A percentile compares a stretch with the other conserved stretches of the same genome.
Conservation (phyloP, 31 red algal species). For the Asparagopsis taxiformis region DNA sequence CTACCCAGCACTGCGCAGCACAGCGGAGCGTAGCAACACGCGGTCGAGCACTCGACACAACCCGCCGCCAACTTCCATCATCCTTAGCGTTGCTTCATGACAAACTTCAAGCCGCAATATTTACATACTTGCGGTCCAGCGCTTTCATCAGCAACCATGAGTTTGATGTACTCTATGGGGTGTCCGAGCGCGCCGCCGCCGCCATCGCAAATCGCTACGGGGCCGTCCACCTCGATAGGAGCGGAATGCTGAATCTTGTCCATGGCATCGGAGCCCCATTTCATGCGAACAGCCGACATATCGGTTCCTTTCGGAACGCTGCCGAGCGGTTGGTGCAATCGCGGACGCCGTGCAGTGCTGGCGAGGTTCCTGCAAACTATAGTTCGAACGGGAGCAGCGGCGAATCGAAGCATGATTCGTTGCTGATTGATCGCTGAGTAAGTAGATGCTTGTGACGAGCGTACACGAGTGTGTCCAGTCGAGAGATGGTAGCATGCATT, state of each 20-base stretch:
- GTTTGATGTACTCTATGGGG: constrained; percentile 92
- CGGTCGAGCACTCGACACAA: too few relatives aligned
- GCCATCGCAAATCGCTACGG: constrained; percentile 79
- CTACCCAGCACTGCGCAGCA: too few relatives aligned
- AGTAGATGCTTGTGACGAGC: too few relatives aligned
- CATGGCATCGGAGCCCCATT: constrained; percentile 92
- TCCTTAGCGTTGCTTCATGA: constrained; percentile 29
- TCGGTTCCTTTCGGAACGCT: constrained; percentile 63
- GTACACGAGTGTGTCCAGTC: too few relatives aligned
- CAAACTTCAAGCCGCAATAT: constrained; percentile 87
- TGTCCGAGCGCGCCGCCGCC: constrained; percentile 87
- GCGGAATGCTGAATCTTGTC: constrained; percentile 63
- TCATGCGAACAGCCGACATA: constrained; percentile 49
- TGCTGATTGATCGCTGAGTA: too few relatives aligned
- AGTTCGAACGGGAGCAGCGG: constrained; percentile 1
- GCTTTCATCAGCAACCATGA: constrained; percentile 58
- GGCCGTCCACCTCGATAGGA: constrained; percentile 69
- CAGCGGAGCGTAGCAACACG: too few relatives aligned
- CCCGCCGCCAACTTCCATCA: too few relatives aligned
- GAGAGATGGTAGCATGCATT: too few relatives aligned
- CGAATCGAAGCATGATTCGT: constrained; percentile 52
- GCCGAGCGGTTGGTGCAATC: constrained; percentile 83
- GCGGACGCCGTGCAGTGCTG: constrained; percentile 26
- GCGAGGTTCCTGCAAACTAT: constrained; percentile 11
- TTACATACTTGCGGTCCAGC: constrained; percentile 88